Evolutionary conservation across 2,329 filamentous ascomycete genomes (phyloP), one percentile per base, ranked within the genome.

Genomic region (Teratosphaeria destructans): DNA sequence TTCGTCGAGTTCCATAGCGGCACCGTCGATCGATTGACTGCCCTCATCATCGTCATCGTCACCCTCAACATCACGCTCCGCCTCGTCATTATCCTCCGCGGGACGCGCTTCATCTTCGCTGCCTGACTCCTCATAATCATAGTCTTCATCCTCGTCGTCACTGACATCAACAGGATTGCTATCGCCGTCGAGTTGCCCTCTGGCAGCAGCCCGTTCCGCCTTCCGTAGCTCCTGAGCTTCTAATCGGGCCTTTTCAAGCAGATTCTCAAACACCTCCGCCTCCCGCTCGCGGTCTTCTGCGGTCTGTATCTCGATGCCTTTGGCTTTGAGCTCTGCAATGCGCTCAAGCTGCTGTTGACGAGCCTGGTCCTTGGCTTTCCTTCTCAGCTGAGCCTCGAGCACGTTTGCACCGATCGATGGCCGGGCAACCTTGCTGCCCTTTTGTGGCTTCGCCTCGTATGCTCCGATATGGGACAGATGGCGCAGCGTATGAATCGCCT

Each of bases 251-350:
- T 87, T 91, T 55, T 93, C 87, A 29, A 97, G 83, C 61, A 97
- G 82, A 68, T 96, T 88, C 66, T 97, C 94, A 12, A 96, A 85
- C 61, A 92, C 85, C 60, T 88, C 85, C 72, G 90, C 84, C 71
- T 95, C 88, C 37, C 84, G 83, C 69, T 92, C 88, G 23, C 89
- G 85, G 72, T 99, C 92, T 73, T 96, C 93, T 2, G 86, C 84
- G 0, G 89, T 96, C 72, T 92, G 87, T 19, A 97, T 79, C 27
- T 87, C 78, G 29, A 96, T 81, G 7, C 94, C 94, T 73, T 88
- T 90, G 11, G 87, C 86, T 68, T 83, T 85, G 49, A 99, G 81
- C 65, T 86, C 81, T 59, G 90, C 85, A 23, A 97, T 81, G 59
- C 87, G 87, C 65, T 89, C 86, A 61, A 89, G 84, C 57, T 90